Conservation (phyloP, 441 rosid species). For the Pelargonium cotyledonis region DNA sequence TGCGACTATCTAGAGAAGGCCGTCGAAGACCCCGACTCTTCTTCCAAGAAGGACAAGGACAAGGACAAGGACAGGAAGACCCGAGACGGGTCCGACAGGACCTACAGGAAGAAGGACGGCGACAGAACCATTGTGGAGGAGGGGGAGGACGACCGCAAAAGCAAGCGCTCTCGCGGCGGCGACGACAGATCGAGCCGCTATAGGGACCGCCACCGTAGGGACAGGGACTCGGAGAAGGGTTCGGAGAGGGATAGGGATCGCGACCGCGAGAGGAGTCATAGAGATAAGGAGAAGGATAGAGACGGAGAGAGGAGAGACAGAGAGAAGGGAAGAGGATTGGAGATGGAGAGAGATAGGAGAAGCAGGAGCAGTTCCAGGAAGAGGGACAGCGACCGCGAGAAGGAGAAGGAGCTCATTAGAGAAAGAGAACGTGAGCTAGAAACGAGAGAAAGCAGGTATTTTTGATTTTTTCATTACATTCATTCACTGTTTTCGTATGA, state of each 20-base stretch:
- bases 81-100: slow-evolving; percentile 49
- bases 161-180: slow-evolving; percentile 46
- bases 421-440: slow-evolving; percentile 27
- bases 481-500: too few species aligned
- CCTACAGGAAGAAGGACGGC: slow-evolving; percentile 61
- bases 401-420: slow-evolving; percentile 22
- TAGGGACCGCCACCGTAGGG: slow-evolving; percentile 21
- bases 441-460: slow-evolving; percentile 59
- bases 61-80: slow-evolving; percentile 27
- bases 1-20: slow-evolving; percentile 89
- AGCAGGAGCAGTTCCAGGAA: slow-evolving; percentile 55
- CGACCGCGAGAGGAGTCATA: slow-evolving; percentile 12
- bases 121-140: slow-evolving; percentile 19
- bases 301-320: slow-evolving; percentile 24
- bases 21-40: slow-evolving; percentile 53
- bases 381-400: slow-evolving; percentile 30
- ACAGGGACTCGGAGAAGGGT: slow-evolving; percentile 6
- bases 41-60: slow-evolving; percentile 24
- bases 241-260: slow-evolving; percentile 15
- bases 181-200: slow-evolving; percentile 43
- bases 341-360: slow-evolving; percentile 28
- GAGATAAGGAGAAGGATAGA: not conserved
- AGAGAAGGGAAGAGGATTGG: slow-evolving; percentile 30
- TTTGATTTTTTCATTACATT: too few species aligned
- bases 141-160: slow-evolving; percentile 33